Evolutionary conservation across 768 basidiomycete species (phyloP).

Genomic region (Pleurotus tuoliensis): DNA sequence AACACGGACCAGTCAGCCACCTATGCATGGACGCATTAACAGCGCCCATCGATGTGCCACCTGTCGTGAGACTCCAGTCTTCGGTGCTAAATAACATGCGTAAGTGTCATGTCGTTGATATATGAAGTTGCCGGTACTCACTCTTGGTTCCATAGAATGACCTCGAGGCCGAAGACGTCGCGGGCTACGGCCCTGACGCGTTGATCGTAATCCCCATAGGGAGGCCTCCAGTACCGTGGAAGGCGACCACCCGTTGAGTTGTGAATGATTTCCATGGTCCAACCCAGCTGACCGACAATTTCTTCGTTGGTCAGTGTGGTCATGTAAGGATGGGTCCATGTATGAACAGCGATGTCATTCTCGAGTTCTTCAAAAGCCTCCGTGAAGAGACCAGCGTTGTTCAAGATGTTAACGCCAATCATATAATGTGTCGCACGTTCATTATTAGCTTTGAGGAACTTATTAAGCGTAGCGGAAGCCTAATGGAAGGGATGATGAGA

Average conservation of each 20-base stretch:
- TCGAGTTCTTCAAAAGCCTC: conserved; percentile 40
- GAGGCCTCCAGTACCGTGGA: conserved; percentile 80
- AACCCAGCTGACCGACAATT: conserved; percentile 57
- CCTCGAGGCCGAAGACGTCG: conserved; percentile 75
- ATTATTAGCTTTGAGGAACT: conserved; percentile 65
- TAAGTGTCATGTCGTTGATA: conserved; percentile 16
- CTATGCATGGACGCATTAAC: conserved; percentile 47
- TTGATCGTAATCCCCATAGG: conserved; percentile 81
- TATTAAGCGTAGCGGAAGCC: conserved; percentile 47
- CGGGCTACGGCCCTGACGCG: conserved; percentile 82
- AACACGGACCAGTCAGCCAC: conserved; percentile 50
- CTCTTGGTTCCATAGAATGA: conserved; percentile 93
- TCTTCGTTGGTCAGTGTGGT: conserved; percentile 68
- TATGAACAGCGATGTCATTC: conserved; percentile 52
- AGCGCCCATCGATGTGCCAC: conserved; percentile 37
- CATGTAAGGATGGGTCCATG: conserved; percentile 79
- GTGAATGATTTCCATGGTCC: conserved; percentile 52
- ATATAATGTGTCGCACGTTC: conserved; percentile 83
- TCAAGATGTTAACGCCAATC: conserved; percentile 77
- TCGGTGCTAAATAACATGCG: conserved; percentile 42
- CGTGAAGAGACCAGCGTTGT: conserved; percentile 51
- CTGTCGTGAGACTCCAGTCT: conserved; percentile 66
- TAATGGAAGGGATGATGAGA: conserved; percentile 12
- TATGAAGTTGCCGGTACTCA: conserved; percentile 28
- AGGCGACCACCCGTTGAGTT: conserved; percentile 76